Evolutionary conservation across 306 rosid species (phyloP).

Genomic region (Quercus glauca): DNA sequence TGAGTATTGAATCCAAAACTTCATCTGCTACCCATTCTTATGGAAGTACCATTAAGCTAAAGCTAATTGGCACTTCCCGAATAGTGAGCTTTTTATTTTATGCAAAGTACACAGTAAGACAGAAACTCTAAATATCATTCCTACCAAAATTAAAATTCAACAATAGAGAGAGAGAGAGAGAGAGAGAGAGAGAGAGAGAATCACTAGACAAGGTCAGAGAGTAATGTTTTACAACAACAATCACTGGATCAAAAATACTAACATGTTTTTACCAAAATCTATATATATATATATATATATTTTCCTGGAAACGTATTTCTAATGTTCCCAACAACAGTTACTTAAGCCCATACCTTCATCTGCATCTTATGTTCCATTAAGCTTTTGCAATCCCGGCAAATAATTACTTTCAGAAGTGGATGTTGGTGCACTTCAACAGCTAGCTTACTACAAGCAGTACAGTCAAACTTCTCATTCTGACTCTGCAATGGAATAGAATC

Average conservation of each 20-base stretch:
- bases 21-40: too few relatives aligned
- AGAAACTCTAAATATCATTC: background rate
- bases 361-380: conserved; percentile 47
- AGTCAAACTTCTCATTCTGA: conserved; percentile 41
- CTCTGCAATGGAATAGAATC: conserved; percentile 37
- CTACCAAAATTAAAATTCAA: background rate
- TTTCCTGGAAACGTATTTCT: background rate
- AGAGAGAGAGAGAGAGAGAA: background rate
- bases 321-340: conserved; percentile 5
- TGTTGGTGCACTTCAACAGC: conserved; percentile 52
- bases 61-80: too few relatives aligned
- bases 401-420: conserved; percentile 68
- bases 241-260: background rate
- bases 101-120: background rate
- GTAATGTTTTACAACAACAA: background rate
- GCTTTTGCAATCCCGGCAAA: conserved; percentile 66
- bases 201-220: background rate
- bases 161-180: background rate
- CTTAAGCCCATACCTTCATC: conserved; percentile 38
- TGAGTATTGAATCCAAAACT: too few relatives aligned
- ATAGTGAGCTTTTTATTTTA: background rate
- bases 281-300: too few relatives aligned
- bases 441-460: conserved; percentile 66
- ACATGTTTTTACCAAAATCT: too few relatives aligned
- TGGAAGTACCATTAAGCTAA: too few relatives aligned